These are phyloP conservation scores for Fusarium sororula DNA, from an alignment of 2,329 filamentous ascomycete genomes.

Conservation along the genomic window DNA sequence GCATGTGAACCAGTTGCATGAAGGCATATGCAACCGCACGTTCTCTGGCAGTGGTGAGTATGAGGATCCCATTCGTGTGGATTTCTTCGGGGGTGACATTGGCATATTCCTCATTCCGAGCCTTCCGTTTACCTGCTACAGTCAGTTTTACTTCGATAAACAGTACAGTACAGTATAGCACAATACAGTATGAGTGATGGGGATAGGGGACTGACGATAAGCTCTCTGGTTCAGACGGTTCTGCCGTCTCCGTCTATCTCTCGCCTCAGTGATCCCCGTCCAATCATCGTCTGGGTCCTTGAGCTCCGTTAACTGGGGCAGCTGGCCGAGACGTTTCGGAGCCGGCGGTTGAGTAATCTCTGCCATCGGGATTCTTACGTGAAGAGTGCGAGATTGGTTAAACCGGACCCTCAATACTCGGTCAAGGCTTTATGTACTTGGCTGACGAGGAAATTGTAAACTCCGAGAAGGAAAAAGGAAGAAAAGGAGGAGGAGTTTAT, in stretches of 20 bases:
- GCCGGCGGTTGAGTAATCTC: slow-evolving; percentile 3
- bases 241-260: slow-evolving; percentile 36
- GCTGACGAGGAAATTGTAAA: not conserved
- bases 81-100: not conserved
- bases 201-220: slow-evolving; percentile 21
- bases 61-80: slow-evolving; percentile 1
- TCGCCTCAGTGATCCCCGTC: slow-evolving; percentile 36
- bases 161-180: not conserved
- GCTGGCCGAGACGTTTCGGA: slow-evolving; percentile 8
- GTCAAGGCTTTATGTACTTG: not conserved
- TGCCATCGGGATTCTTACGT: slow-evolving; percentile 27
- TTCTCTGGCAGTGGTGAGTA: not conserved
- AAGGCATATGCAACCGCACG: slow-evolving; percentile 31
- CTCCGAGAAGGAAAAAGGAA: not conserved
- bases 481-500: not conserved
- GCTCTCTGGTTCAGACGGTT: slow-evolving; percentile 40
- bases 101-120: not conserved
- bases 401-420: not conserved
- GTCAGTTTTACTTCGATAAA: not conserved
- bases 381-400: not conserved
- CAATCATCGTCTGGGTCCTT: slow-evolving; percentile 35
- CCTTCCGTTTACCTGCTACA: slow-evolving; percentile 21
- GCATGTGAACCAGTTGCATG: slow-evolving; percentile 30
- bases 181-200: not conserved
- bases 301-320: slow-evolving; percentile 27